Evolutionary conservation across 306 rosid species (phyloP), one percentile per base, ranked within the genome.

Genomic region (Crotalaria pallida): DNA sequence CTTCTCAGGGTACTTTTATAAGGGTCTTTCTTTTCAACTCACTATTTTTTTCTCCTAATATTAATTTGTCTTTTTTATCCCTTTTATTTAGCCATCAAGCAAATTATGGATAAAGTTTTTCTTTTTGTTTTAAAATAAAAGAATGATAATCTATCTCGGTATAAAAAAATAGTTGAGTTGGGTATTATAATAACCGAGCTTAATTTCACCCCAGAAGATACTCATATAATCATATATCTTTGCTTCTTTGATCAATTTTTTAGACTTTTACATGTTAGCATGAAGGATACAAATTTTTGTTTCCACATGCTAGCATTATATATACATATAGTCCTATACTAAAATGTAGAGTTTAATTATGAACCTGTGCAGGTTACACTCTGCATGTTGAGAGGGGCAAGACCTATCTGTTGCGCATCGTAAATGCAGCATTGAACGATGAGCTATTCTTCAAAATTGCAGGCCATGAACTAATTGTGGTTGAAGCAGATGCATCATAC

Each of bases 381-480:
- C 68, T 85, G 21, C 82, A 85, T 24, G 91, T 91, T 52, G 87
- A 85, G 79, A 82, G 80, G 2, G 89, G 93, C 40, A 87, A 87
- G 80, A 82, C 89, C 53, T 92, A 88, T 69, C 76, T 88, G 16
- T 86, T 88, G 5, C 91, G 90, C n/a, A 82, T 89, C 50, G 66
- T 89, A 65, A 91, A 88, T 52, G 96, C 96, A 15, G 96, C 87
- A 0, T 18, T 88, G 52, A 92, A 92, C 24, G 92, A 89, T 51
- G 90, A 85, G 58, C 81, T 89, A 56, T 88, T 92, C 90, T 92
- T 92, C 86, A 87, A 84, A 65, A 84, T 92, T 12, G 86, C 87
- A 0, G 67, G 78, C 38, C 97, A 87, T 56, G 73, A 49, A 23
- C 81, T 88, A 7, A 79, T 75, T 15, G 71, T 87, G n/a, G 94